Evolutionary conservation across 1,139 yeast species (phyloP).

Genomic region (Hyphopichia pseudoburtonii): DNA sequence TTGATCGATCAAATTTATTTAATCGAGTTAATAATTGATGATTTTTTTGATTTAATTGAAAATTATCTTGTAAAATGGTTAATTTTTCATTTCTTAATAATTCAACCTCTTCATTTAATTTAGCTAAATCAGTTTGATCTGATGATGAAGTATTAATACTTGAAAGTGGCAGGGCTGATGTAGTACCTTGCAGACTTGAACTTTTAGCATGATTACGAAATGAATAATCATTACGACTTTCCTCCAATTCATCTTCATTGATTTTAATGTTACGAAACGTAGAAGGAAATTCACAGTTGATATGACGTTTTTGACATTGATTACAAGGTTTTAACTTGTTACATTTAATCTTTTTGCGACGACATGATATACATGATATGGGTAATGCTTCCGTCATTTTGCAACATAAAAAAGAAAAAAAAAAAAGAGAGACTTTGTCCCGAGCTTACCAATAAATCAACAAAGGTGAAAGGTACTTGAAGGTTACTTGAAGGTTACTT

Average conservation of each 20-base stretch:
- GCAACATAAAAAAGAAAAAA: too few relatives aligned
- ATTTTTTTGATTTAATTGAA: slow-evolving; percentile 15
- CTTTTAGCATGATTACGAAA: not conserved
- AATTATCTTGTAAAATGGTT: slow-evolving; percentile 19
- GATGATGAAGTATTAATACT: not conserved
- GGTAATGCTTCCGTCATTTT: slow-evolving; percentile 33
- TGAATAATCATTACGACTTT: not conserved
- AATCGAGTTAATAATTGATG: slow-evolving; percentile 1
- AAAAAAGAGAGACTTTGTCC: too few relatives aligned
- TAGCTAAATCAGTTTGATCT: not conserved
- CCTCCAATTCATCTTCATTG: slow-evolving; percentile 21
- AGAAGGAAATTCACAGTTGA: slow-evolving; percentile 39
- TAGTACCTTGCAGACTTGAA: not conserved
- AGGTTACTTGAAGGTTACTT: too few relatives aligned
- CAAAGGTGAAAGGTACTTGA: too few relatives aligned
- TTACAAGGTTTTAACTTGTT: slow-evolving; percentile 42
- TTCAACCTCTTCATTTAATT: slow-evolving; percentile 13
- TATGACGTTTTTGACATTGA: slow-evolving; percentile 32
- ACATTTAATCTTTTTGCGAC: slow-evolving; percentile 43
- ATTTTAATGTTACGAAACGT: slow-evolving; percentile 39
- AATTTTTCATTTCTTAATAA: slow-evolving; percentile 19
- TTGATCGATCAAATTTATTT: slow-evolving; percentile 5
- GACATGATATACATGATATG: slow-evolving; percentile 43
- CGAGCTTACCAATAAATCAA: too few relatives aligned
- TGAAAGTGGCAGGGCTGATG: not conserved